Base-by-base conservation (phyloP, 768 basidiomycete genomes). In the Strobilomyces confusus region DNA sequence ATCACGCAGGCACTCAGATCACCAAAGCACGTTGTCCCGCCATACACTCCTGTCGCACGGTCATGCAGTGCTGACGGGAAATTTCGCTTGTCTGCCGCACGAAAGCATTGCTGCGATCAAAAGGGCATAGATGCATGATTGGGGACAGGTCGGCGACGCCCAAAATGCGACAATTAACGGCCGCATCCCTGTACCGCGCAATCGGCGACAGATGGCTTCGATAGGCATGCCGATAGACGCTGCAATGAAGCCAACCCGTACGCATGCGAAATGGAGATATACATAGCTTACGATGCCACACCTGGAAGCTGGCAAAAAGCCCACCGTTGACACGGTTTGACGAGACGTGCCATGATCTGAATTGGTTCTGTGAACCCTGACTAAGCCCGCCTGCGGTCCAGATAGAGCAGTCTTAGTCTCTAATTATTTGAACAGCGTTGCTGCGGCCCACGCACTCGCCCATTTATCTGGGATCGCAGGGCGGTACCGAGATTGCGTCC, bases 61-160 rank as follows among this genome's bases (percentile, higher is more conserved):
- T 19, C 50, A 49, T 51, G 42, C 53, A 37, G 43, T 49, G 19
- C 43, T 46, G 50, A 40, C 54, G 53, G 64, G 49, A 55, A 23
- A 17, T 56, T 56, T 49, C 9, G 29, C 36, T 44, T 53, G 43
- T 53, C 56, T 52, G 49, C 48, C 40, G 52, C 48, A 56, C 25
- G 9, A 43, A 37, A 40, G 33, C 56, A 63, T 61, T 68, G 44
- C 49, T 44, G 29, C 63, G 66, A 68, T 67, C 63, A 59, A 26
- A 43, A 47, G 49, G 46, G 46, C 38, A 52, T 48, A 59, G 55
- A 57, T 49, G 41, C 12, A 55, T 64, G 60, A 53, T 65, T 57
- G 66, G 64, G 47, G 64, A 63, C 64, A 63, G 37, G 55, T 63
- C 56, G 66, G 66, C 60, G 58, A 53, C 56, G 55, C 64, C 23